Evolutionary conservation across 2,329 filamentous ascomycete genomes (phyloP), one percentile per base, ranked within the genome.

Genomic region (Penicillium sp.): DNA sequence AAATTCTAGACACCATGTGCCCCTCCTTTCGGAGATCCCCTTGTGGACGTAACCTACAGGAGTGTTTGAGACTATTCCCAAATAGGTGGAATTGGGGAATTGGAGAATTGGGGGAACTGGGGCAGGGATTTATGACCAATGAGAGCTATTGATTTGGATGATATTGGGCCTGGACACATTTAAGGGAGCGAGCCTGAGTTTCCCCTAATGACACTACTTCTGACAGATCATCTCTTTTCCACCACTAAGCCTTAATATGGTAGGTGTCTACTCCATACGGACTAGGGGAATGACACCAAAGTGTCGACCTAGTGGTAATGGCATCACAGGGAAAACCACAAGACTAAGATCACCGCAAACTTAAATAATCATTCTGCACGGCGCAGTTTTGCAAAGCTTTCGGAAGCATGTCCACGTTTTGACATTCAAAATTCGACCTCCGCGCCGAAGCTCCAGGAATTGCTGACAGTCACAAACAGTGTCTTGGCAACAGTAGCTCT

Each of bases 151-250:
- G 3, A 40, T 40, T 16, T 9, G 38, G 38, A n/a, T n/a, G 27
- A 18, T 31, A 32, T 31, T 32, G 38, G 38, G 42, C 29, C 24
- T 44, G 14, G n/a, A 8, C 42, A 44, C 29, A 21, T 31, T 45
- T 44, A 16, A 31, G 21, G 22, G 13, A 24, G n/a, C 21, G 13
- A 18, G 18, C 34, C 41, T 38, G 54, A 48, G 13, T 22, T 38
- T 45, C 44, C 36, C 50, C 36, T n/a, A 29, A 39, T 38, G 22
- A 54, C 48, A 36, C 45, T 53, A 56, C 21, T 57, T 63, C 54
- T 60, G 60, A 64, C 41, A 53, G 51, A 53, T 63, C 62, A 60
- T 49, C 51, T 61, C 50, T 40, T 49, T 43, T 18, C 54, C 48
- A 62, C 42, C 60, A 53, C 58, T 50, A 58, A 36, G 51, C 21